Percentiles rank a stretch among this genome's conserved stretches.
Evolutionary conservation across 1,284 basidiomycete species (phyloP).

Genomic region (Phenoliferia sp.): DNA sequence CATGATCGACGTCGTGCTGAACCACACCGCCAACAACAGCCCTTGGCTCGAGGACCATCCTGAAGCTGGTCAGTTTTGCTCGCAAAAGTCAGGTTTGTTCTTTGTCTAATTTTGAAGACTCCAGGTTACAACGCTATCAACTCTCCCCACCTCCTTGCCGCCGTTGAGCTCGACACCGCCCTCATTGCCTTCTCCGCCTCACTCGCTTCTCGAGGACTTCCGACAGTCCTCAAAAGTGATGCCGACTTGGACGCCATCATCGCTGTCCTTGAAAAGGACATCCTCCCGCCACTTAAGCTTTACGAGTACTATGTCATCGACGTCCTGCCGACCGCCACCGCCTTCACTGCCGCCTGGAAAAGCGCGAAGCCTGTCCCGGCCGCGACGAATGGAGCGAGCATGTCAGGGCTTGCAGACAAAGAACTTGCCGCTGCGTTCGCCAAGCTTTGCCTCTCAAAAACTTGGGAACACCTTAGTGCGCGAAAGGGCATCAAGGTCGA

Average conservation of each 20-base stretch:
- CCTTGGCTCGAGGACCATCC: constrained; percentile 88
- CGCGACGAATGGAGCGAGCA: constrained; percentile 32
- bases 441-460: constrained; percentile 20
- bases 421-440: constrained; percentile 60
- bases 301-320: constrained; percentile 93
- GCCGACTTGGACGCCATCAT: constrained; percentile 65
- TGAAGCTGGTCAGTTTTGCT: constrained; percentile 66
- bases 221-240: constrained; percentile 59
- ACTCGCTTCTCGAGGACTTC: constrained; percentile 60
- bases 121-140: constrained; percentile 81
- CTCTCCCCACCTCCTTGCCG: constrained; percentile 80
- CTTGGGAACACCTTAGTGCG: constrained; percentile 45
- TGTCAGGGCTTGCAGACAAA: constrained; percentile 57
- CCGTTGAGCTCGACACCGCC: constrained; percentile 78
- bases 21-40: constrained; percentile 90
- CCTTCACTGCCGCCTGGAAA: constrained; percentile 44
- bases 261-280: constrained; percentile 56
- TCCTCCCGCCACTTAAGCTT: constrained; percentile 60
- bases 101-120: constrained; percentile 66
- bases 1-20: constrained; percentile 88
- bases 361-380: constrained; percentile 40
- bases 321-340: constrained; percentile 46
- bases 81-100: constrained; percentile 64
- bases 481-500: constrained; percentile 66
- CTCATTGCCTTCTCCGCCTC: constrained; percentile 71